phyloP scores from a whole-genome alignment of 129 eudicot species.

The Centrapalus pauciflorus region DNA sequence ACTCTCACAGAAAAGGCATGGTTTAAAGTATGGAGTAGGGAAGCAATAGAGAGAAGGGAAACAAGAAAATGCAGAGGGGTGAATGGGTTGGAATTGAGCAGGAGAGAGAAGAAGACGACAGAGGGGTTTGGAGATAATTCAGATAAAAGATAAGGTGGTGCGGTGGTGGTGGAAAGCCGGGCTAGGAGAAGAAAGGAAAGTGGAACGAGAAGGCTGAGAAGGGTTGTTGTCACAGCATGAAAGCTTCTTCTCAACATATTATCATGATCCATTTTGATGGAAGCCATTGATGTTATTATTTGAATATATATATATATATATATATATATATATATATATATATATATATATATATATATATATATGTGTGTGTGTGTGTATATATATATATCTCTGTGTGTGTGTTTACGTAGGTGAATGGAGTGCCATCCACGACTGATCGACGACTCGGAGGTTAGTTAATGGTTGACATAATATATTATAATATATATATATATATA shows the following conservation, averaged over 20 bases:
- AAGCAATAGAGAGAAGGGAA: slow-evolving; percentile 35
- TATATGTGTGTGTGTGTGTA: no score
- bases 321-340: neutral
- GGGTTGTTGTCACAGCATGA: slow-evolving; percentile 53
- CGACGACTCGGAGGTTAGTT: slow-evolving; percentile 40
- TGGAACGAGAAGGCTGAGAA: slow-evolving; percentile 88
- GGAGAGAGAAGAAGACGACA: slow-evolving; percentile 31
- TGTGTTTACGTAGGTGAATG: no score
- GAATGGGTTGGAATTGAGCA: slow-evolving; percentile 43
- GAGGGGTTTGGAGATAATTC: slow-evolving; percentile 23
- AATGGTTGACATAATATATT: slow-evolving; percentile 34
- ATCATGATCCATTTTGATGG: neutral
- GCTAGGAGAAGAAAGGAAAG: slow-evolving; percentile 81
- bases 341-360: no score
- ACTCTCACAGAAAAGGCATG: slow-evolving; percentile 20
- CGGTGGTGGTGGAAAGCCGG: slow-evolving; percentile 64
- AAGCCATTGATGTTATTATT: slow-evolving; percentile 12
- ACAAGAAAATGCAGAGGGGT: slow-evolving; percentile 56
- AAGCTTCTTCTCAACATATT: slow-evolving; percentile 26
- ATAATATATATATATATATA: no score
- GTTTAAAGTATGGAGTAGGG: slow-evolving; percentile 42
- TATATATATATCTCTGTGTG: no score
- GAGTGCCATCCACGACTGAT: slow-evolving; percentile 64
- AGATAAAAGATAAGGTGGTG: slow-evolving; percentile 47
- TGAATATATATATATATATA: slow-evolving; percentile 17